Evolutionary conservation across 306 rosid species (phyloP), one percentile per base, ranked within the genome.

Genomic region (Trifolium dubium): DNA sequence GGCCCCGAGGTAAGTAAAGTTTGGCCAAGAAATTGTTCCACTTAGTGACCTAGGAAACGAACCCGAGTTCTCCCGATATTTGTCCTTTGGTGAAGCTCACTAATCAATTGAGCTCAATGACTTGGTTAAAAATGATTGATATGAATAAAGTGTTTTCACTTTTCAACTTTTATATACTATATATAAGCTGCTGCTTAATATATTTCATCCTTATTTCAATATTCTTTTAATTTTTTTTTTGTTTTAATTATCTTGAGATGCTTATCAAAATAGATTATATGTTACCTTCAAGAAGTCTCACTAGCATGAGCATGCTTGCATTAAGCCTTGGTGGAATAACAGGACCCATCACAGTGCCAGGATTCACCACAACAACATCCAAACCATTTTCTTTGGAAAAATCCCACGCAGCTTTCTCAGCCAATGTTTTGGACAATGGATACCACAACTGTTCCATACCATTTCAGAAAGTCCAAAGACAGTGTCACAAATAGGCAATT

Each of bases 351-450:
- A 91, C 98, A 10, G 96, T 89, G 56, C 97, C 98, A 1, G 97
- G 97, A 78, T 93, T 93, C 58, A 93, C 89, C 76, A 87, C 96
- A 71, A 93, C 98, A 83, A 93, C 86, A 80, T 91, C 98, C 84
- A 91, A 83, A 55, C 83, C 92, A 58, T 79, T 88, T 86, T 88
- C 96, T 77, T 89, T 81, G 17, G 90, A 76, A 87, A 93, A 89
- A 30, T 89, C 91, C 97, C 96, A 88, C 17, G 96, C 96, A 19
- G 91, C 90, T 75, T 89, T 91, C 90, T 93, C 98, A 3, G 98
- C 97, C 74, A 86, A 74, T 8, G 94, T 85, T 80, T 93, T 93
- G 18, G 96, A 91, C 73, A 93, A 14, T 2, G 98, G 87, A 89
- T 93, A 93, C 98, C 98, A 93, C 69, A 89, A 56, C 98, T 93